phyloP scores from a whole-genome alignment of 768 basidiomycete species.

The Boletus huronensis region DNA sequence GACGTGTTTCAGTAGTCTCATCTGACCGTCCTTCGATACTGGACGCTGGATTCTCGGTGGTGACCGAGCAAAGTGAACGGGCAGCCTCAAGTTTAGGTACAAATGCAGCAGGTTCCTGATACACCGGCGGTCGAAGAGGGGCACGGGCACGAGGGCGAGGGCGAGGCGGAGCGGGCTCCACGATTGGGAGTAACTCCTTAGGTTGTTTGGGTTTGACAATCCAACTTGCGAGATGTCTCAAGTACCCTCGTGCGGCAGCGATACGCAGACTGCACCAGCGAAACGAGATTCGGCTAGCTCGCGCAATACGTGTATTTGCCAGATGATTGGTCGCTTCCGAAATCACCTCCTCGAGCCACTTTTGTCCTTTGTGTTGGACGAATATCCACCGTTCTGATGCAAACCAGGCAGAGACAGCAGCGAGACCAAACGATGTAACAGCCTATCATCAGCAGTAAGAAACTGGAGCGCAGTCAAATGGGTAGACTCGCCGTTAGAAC shows the following conservation, averaged over 20 bases:
- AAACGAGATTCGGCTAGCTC: constrained; percentile 22
- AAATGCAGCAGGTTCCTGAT: constrained; percentile 21
- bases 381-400: constrained; percentile 50
- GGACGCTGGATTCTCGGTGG: constrained; percentile 26
- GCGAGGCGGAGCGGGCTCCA: constrained; percentile 19
- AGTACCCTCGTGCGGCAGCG: constrained; percentile 14
- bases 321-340: constrained; percentile 27
- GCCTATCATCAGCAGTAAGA: constrained; percentile 21
- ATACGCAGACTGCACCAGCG: constrained; percentile 25
- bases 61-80: constrained; percentile 25
- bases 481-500: constrained; percentile 54
- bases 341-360: constrained; percentile 49
- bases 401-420: constrained; percentile 53
- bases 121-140: constrained; percentile 10
- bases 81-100: constrained; percentile 20
- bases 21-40: constrained; percentile 28
- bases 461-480: neutral
- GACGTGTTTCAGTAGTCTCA: constrained; percentile 25
- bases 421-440: constrained; percentile 42
- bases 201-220: constrained; percentile 22
- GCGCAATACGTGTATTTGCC: constrained; percentile 25
- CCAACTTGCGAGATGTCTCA: constrained; percentile 26
- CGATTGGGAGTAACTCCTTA: constrained; percentile 23
- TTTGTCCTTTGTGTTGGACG: constrained; percentile 44
- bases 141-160: constrained; percentile 9